phyloP scores from a whole-genome alignment of 176 grass and related monocot genomes.

The Secale cereale region DNA sequence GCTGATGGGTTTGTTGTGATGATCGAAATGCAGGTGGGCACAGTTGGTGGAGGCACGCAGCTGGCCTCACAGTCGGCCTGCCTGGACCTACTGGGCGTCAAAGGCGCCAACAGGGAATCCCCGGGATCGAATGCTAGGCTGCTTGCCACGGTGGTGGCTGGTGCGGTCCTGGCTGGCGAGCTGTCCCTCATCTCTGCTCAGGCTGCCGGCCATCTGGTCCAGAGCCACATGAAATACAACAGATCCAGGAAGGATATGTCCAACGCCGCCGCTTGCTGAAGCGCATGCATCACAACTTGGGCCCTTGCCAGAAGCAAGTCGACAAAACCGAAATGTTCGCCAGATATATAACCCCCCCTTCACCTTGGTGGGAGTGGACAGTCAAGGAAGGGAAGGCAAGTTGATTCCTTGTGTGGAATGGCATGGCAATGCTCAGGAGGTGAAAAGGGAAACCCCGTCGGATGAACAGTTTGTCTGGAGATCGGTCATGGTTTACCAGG shows the following conservation, averaged over 20 bases:
- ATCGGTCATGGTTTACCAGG: not conserved
- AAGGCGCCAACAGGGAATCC: slow-evolving; percentile 69
- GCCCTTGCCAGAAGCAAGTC: not conserved
- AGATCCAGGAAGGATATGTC: slow-evolving; percentile 74
- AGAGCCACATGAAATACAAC: slow-evolving; percentile 98
- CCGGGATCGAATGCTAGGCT: slow-evolving; percentile 83
- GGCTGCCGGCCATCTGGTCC: slow-evolving; percentile 83
- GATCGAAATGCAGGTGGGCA: slow-evolving; percentile 69
- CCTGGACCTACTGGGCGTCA: slow-evolving; percentile 81
- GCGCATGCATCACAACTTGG: not conserved
- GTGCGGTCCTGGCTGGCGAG: slow-evolving; percentile 85
- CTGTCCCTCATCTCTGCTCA: slow-evolving; percentile 88
- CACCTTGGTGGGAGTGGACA: slow-evolving; percentile 3
- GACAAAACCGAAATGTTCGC: slow-evolving; percentile 2
- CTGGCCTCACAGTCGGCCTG: slow-evolving; percentile 90
- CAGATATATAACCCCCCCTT: slow-evolving; percentile 2
- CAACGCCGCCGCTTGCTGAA: slow-evolving; percentile 40
- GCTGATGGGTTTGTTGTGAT: slow-evolving; percentile 23
- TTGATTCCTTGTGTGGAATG: no score
- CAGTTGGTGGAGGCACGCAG: slow-evolving; percentile 86
- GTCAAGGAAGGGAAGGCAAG: not conserved
- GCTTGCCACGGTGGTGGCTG: slow-evolving; percentile 69
- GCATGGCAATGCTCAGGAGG: not conserved
- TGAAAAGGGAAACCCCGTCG: not conserved
- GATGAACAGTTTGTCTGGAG: not conserved